These are phyloP conservation scores for Sophora flavescens DNA, from an alignment of 306 rosid genomes.

Conservation along the genomic window DNA sequence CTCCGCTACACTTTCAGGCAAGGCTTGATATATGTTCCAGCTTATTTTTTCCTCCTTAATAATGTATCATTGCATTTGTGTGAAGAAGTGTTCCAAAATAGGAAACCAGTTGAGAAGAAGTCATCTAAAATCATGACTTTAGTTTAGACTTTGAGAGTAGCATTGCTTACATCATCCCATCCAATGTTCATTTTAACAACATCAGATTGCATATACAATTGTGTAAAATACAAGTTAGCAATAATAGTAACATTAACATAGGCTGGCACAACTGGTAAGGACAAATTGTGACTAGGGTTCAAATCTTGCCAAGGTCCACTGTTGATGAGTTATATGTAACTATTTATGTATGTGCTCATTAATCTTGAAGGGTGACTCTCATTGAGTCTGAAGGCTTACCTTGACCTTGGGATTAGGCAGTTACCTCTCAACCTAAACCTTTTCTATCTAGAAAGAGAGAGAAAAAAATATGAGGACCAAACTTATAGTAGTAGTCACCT, in stretches of 20 bases:
- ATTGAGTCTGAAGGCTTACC: too few species aligned
- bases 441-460: too few species aligned
- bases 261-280: too few species aligned
- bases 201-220: neutral
- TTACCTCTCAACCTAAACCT: too few species aligned
- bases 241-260: neutral
- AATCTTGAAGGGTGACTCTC: too few species aligned
- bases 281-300: too few species aligned
- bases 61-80: neutral
- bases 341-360: too few species aligned
- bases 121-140: neutral
- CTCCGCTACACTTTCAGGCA: slow-evolving; percentile 79
- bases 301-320: too few species aligned
- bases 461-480: too few species aligned
- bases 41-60: neutral
- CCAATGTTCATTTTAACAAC: neutral
- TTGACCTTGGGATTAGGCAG: too few species aligned
- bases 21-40: slow-evolving; percentile 40
- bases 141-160: neutral
- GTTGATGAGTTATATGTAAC: too few species aligned
- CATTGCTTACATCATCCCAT: slow-evolving; percentile 12
- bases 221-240: neutral
- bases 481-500: neutral
- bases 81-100: neutral
- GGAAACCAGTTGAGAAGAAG: neutral